Conservation (phyloP, 805 yeast genomes). For the Saccharomycopsis oosterbeekiorum region DNA sequence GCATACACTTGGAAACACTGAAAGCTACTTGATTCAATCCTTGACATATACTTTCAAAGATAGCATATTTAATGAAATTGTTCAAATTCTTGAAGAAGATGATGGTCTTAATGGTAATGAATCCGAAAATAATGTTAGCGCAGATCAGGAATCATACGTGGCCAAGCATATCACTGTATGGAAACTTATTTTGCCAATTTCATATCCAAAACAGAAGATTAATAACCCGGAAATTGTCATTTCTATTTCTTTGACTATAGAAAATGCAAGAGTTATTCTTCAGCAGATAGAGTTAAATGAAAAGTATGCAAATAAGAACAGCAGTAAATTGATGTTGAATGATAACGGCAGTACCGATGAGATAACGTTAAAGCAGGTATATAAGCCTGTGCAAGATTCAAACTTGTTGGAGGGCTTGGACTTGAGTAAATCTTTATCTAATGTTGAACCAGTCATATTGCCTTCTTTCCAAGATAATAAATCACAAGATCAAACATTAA, state of each 20-base stretch:
- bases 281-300: constrained; percentile 8
- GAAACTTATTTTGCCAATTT: constrained; percentile 18
- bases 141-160: neutral
- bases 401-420: constrained; percentile 15
- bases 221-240: constrained; percentile 18
- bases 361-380: constrained; percentile 6
- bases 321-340: constrained; percentile 10
- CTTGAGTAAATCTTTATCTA: constrained; percentile 5
- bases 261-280: constrained; percentile 6
- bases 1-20: neutral
- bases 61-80: constrained; percentile 12
- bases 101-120: neutral
- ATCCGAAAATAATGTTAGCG: neutral
- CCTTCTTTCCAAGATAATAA: constrained; percentile 1
- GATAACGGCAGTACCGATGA: constrained; percentile 17
- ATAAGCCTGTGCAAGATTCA: constrained; percentile 10
- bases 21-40: constrained; percentile 5
- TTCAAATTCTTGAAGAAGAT: constrained; percentile 1
- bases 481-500: neutral
- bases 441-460: neutral
- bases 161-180: constrained; percentile 12
- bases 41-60: constrained; percentile 13
- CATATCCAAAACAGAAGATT: constrained; percentile 18
- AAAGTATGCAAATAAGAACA: constrained; percentile 1
- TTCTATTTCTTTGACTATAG: constrained; percentile 13